phyloP scores from a whole-genome alignment of 2,329 filamentous ascomycete genomes.

The Aaosphaeria pasadenensis region DNA sequence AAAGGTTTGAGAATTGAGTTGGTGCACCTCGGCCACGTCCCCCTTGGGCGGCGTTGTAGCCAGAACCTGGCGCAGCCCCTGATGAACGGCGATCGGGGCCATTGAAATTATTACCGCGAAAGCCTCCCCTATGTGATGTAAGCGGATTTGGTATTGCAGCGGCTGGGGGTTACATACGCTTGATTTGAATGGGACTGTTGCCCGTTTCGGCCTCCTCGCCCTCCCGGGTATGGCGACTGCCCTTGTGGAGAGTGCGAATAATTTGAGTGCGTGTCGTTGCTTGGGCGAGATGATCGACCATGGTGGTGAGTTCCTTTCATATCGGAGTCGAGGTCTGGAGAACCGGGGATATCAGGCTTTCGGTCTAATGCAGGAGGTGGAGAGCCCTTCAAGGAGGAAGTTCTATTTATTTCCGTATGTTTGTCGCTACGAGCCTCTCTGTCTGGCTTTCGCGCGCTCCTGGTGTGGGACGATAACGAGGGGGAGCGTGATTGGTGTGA shows the following conservation, averaged over 20 bases:
- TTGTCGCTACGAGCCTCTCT: slow-evolving; percentile 14
- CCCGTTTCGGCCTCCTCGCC: slow-evolving; percentile 53
- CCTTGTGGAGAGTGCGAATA: slow-evolving; percentile 62
- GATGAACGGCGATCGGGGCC: slow-evolving; percentile 44
- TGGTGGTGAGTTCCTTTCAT: slow-evolving; percentile 31
- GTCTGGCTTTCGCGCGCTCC: slow-evolving; percentile 11
- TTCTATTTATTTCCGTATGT: slow-evolving; percentile 9
- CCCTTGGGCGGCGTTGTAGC: slow-evolving; percentile 42
- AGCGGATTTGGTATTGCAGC: slow-evolving; percentile 1
- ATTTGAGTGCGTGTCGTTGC: slow-evolving; percentile 43
- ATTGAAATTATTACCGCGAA: slow-evolving; percentile 59
- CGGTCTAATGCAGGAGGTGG: slow-evolving; percentile 20
- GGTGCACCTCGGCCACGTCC: slow-evolving; percentile 54
- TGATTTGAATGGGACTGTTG: slow-evolving; percentile 46
- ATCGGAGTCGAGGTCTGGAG: too few species aligned
- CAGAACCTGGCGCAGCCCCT: slow-evolving; percentile 38
- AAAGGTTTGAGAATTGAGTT: slow-evolving; percentile 62
- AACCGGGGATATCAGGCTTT: too few species aligned
- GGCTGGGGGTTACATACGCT: slow-evolving; percentile 37
- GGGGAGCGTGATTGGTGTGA: slow-evolving; percentile 27
- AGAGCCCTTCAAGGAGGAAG: slow-evolving; percentile 22
- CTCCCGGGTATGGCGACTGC: slow-evolving; percentile 58
- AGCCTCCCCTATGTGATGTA: slow-evolving; percentile 48
- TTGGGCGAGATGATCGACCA: slow-evolving; percentile 38
- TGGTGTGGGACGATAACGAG: slow-evolving; percentile 20